Evolutionary conservation across 805 yeast species (phyloP), one percentile per base, ranked within the genome.

Genomic region (Cyberlindnera euphorbiae): DNA sequence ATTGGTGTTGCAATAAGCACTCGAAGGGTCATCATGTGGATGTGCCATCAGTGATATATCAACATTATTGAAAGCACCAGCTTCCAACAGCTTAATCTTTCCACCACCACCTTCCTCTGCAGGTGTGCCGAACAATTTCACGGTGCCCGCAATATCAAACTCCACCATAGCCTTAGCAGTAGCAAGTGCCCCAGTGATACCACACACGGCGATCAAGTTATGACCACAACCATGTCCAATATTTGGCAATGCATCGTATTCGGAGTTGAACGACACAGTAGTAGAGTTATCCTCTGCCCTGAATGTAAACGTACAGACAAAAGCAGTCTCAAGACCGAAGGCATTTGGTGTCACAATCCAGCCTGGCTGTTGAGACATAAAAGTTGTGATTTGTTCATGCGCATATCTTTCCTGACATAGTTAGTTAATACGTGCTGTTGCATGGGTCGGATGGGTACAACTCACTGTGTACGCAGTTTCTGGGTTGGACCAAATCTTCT

Each of bases 31-130:
- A 12, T 38, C 25, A 19, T n/a, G 6, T 12, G 41, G 41, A 14
- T 38, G 41, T 5, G 41, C 41, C 41, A 38, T 38, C 18, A 38
- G 16, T 3, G 41, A 38, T 14, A 38, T 34, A 18, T 38, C 41
- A 11, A 33, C 34, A 8, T 14, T 27, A 9, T 32, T 19, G 16
- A 19, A 38, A 5, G 41, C 41, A n/a, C 41, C 41, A 2, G 41
- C 41, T 8, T 38, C 34, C 17, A 38, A 11, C 17, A 38, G 30
- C 32, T 38, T 38, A 28, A 38, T 38, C 37, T 38, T 38, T 14
- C 41, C 41, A 24, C 41, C 41, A 9, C 41, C 41, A n/a, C 37
- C 41, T 30, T 38, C 41, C 15, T 38, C 41, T 2, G 41, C 41
- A 6, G 41, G 41, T 3, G 42, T 33, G 3, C 42, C 42, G 18